Percentiles rank a stretch among this genome's conserved stretches.
Conservation (phyloP, 2,329 filamentous ascomycete species). For the Calonectria ilicicola region DNA sequence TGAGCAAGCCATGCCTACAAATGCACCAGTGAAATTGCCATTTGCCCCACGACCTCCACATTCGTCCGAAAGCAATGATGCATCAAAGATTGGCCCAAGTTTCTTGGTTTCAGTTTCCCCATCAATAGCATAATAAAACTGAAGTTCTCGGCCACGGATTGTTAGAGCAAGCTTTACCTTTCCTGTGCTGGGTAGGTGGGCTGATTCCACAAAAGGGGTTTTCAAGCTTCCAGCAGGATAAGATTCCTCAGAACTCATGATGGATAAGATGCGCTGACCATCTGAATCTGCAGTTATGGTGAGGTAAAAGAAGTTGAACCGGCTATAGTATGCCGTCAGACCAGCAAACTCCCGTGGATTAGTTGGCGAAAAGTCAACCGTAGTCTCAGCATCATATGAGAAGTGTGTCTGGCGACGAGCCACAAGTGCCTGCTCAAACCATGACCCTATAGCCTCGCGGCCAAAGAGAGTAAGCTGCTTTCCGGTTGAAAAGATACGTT, state of each 20-base stretch:
- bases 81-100: conserved; percentile 68
- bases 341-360: conserved; percentile 73
- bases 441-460: conserved; percentile 66
- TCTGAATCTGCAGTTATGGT: conserved; percentile 67
- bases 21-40: conserved; percentile 73
- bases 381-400: conserved; percentile 70
- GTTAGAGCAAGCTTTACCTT: conserved; percentile 64
- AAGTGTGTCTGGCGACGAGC: conserved; percentile 70
- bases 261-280: conserved; percentile 67
- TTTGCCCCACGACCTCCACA: conserved; percentile 67
- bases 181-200: conserved; percentile 64
- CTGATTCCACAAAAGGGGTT: conserved; percentile 55
- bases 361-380: conserved; percentile 62
- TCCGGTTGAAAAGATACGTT: conserved; percentile 60
- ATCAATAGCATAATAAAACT: conserved; percentile 68
- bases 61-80: conserved; percentile 70
- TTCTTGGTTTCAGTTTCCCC: conserved; percentile 54
- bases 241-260: conserved; percentile 67
- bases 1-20: conserved; percentile 67
- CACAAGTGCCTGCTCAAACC: conserved; percentile 69
- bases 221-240: conserved; percentile 64
- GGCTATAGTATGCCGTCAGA: conserved; percentile 71
- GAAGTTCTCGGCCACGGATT: conserved; percentile 63
- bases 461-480: conserved; percentile 60
- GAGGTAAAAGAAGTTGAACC: conserved; percentile 75